These are phyloP conservation scores for Knoxdaviesia capensis DNA, from an alignment of 2,329 filamentous ascomycete species.

Conservation along the genomic window DNA sequence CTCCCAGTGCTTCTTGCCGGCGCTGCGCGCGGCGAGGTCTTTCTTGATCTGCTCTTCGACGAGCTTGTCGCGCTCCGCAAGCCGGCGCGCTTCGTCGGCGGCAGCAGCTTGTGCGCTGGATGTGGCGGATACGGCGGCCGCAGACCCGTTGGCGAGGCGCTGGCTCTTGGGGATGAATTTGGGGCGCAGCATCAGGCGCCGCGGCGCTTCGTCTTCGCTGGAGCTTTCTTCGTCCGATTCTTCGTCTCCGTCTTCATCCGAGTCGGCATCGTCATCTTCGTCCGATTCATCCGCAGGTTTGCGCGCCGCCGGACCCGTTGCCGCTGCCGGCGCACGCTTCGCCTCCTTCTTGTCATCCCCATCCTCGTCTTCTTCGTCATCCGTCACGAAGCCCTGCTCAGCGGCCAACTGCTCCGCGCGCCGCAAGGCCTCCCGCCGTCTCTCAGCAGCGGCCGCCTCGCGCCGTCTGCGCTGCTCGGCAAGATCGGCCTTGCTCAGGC, in stretches of 20 bases:
- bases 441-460: slow-evolving; percentile 24
- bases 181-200: slow-evolving; percentile 37
- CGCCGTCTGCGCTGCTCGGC: slow-evolving; percentile 21
- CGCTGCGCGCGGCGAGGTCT: slow-evolving; percentile 53
- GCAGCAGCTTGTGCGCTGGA: slow-evolving; percentile 12
- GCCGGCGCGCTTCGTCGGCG: slow-evolving; percentile 42
- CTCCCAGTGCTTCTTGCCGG: slow-evolving; percentile 75
- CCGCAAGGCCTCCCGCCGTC: slow-evolving; percentile 12
- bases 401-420: slow-evolving; percentile 24
- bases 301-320: too few species aligned
- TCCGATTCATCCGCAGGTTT: slow-evolving; percentile 5
- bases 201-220: slow-evolving; percentile 35
- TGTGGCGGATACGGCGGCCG: slow-evolving; percentile 1
- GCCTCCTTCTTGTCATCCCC: slow-evolving; percentile 10
- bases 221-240: slow-evolving; percentile 22
- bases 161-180: slow-evolving; percentile 43
- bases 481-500: slow-evolving; percentile 30
- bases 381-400: slow-evolving; percentile 44
- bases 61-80: slow-evolving; percentile 55
- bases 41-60: slow-evolving; percentile 79
- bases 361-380: slow-evolving; percentile 18
- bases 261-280: slow-evolving; percentile 20
- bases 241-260: slow-evolving; percentile 16
- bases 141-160: slow-evolving; percentile 14
- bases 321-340: slow-evolving; percentile 13